Base-by-base conservation (phyloP, 2,329 filamentous ascomycete genomes). In the Emergomyces orientalis region DNA sequence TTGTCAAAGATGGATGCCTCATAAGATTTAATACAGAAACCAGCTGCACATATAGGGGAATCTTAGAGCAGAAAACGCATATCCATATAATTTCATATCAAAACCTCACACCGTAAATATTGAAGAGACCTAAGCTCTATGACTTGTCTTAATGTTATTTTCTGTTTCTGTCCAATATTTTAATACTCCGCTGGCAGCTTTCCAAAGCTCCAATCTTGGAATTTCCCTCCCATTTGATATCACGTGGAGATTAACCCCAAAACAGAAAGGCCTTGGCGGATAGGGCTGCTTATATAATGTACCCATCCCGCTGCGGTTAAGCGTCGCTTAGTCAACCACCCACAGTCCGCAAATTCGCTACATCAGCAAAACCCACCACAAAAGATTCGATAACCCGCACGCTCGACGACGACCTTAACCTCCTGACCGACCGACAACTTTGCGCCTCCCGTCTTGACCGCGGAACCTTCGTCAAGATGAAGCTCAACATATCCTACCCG, bases 401-500 rank as follows among this genome's bases (percentile, higher is more conserved):
- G 39, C 37, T 57, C 62, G 65, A 51, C 61, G 57, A 61, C 64
- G 39, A 59, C 65, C 56, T 68, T 72, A 70, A 73, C 70, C 69
- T 68, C 70, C 71, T 61, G 65, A 67, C 69, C 67, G 72, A 68
- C 70, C 69, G 71, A 76, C 75, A 75, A 77, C 75, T 76, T 72
- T 68, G 70, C 71, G 73, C 74, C 73, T 73, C 73, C 75, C 77
- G 75, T 78, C 77, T 79, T 79, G 76, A 77, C 76, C 73, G 74
- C 75, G 76, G 73, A 74, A 73, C 76, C 57, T 60, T 63, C 77
- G 81, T 78, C 81, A 82, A 84, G 82, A 89, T 89, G 87, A 89
- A 90, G 84, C 83, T 88, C 79, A 88, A 88, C 82, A 84, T 88
- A 77, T 87, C 84, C 76, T 96, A 92, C 88, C 94, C 94, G 83